phyloP scores from a whole-genome alignment of 2,329 filamentous ascomycete species.

The Monosporascus sp. region DNA sequence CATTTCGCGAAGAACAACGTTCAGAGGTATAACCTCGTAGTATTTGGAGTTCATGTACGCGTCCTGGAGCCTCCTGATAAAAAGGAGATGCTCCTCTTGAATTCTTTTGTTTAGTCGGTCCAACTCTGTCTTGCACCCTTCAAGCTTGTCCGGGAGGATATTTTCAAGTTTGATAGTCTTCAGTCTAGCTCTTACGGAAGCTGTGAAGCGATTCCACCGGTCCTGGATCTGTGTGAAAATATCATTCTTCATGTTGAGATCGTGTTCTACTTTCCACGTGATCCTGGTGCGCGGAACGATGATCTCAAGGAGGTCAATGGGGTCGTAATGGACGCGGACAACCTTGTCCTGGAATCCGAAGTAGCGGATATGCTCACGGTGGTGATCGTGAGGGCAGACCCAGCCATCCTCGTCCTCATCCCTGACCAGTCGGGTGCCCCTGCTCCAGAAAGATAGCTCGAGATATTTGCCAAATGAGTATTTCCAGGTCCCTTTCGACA shows the following conservation, averaged over 20 bases:
- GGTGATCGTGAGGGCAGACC: slow-evolving; percentile 81
- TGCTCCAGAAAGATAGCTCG: slow-evolving; percentile 96
- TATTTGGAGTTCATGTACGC: slow-evolving; percentile 93
- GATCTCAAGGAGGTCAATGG: slow-evolving; percentile 88
- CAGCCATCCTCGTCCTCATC: slow-evolving; percentile 41
- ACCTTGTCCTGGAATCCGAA: slow-evolving; percentile 85
- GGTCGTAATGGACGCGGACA: slow-evolving; percentile 85
- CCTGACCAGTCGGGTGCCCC: slow-evolving; percentile 67
- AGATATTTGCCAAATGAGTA: slow-evolving; percentile 98
- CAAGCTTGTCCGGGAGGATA: slow-evolving; percentile 79
- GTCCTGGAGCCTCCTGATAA: slow-evolving; percentile 75
- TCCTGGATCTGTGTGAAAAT: slow-evolving; percentile 77
- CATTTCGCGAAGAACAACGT: slow-evolving; percentile 80
- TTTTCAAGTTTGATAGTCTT: slow-evolving; percentile 88
- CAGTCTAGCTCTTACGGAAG: slow-evolving; percentile 76
- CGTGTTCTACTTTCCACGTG: slow-evolving; percentile 97
- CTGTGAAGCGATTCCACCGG: slow-evolving; percentile 79
- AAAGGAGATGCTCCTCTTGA: slow-evolving; percentile 71
- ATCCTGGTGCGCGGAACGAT: slow-evolving; percentile 84
- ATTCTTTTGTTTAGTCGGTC: slow-evolving; percentile 72
- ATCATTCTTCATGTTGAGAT: slow-evolving; percentile 87
- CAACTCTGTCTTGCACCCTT: slow-evolving; percentile 75
- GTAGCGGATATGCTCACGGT: slow-evolving; percentile 85
- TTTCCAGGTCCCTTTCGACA: slow-evolving; percentile 94
- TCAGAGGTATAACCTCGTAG: slow-evolving; percentile 93